Base-by-base conservation (phyloP, 1,284 basidiomycete species). In the Trametes versicolor region DNA sequence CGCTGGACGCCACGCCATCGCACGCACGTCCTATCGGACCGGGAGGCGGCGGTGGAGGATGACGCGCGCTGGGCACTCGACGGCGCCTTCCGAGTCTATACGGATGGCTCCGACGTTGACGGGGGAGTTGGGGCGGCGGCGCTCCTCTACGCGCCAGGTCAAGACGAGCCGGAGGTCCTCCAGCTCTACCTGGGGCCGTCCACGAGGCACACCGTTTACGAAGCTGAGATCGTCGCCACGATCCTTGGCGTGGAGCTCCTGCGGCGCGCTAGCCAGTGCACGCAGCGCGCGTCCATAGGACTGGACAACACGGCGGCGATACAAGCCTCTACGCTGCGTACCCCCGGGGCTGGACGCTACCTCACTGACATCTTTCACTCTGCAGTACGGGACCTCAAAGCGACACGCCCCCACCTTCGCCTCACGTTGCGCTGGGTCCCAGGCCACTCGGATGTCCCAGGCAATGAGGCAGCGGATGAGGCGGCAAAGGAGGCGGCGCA, bases 131-230 rank as follows among this genome's bases (percentile, higher is more conserved):
- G 66, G 1, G 1, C 64, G 62, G 27, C 62, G 23, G 45, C 47
- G 36, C 12, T 63, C 12, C 37, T 66, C 13, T 61, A n/a, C 52
- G 52, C 0, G 64, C 64, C n/a, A n/a, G n/a, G n/a, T n/a, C n/a
- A n/a, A 3, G 9, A 17, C 1, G 17, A 19, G 3, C 53, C 59
- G 2, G 15, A 43, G 9, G 52, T 66, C 0, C 64, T 76, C 0
- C 61, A 56, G 1, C 69, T 65, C 51, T 57, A 74, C 58, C 71
- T 79, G 0, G 78, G 78, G 0, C 41, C 59, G 0, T 52, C 59
- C 0, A 57, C 29, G 0, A 19, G 70, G n/a, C 76, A 80, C 69
- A 76, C 75, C 0, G 74, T 76, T 0, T 76, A 74, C 59, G 76
- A 80, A 54, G 77, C 71, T 0, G 75, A 80, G 66, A 55, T 69